phyloP scores from a whole-genome alignment of 179 eudicot genomes.

The Gypsophila paniculata region DNA sequence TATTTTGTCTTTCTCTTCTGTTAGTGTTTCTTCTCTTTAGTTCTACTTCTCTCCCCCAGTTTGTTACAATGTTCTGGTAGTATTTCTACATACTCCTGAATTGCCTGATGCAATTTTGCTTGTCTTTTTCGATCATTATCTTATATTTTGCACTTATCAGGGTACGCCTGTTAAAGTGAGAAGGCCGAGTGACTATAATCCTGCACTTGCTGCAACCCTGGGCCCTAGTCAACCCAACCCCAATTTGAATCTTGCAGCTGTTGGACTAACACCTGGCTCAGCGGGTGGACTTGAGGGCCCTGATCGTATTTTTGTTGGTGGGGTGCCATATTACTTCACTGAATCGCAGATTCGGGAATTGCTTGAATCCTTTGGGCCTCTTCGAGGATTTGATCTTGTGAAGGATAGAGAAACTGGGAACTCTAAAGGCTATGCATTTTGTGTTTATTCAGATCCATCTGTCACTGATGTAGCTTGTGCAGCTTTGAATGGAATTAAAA shows the following conservation, averaged over 20 bases:
- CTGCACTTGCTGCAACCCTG: conserved; percentile 48
- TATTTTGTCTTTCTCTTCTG: no score
- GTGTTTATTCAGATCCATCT: conserved; percentile 39
- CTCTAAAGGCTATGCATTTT: conserved; percentile 49
- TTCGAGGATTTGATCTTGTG: conserved; percentile 51
- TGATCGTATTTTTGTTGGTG: conserved; percentile 53
- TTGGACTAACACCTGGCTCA: conserved; percentile 44
- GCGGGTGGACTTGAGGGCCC: conserved; percentile 54
- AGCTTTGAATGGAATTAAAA: conserved; percentile 45
- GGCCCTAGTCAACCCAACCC: conserved; percentile 57
- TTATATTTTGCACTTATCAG: conserved; percentile 20
- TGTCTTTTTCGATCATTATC: neutral
- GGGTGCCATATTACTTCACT: conserved; percentile 47
- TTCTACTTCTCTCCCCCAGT: no score
- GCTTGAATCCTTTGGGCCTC: conserved; percentile 47
- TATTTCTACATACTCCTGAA: neutral
- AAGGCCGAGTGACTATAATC: conserved; percentile 56
- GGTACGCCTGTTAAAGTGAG: conserved; percentile 49
- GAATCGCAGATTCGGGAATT: conserved; percentile 43
- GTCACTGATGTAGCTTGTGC: conserved; percentile 54
- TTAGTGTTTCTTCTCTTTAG: no score
- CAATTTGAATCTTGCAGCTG: conserved; percentile 47
- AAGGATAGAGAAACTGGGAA: conserved; percentile 50
- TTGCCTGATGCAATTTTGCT: neutral
- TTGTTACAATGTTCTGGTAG: no score